Evolutionary conservation across 1,284 basidiomycete species (phyloP).

Genomic region (Austropuccinia psidii): DNA sequence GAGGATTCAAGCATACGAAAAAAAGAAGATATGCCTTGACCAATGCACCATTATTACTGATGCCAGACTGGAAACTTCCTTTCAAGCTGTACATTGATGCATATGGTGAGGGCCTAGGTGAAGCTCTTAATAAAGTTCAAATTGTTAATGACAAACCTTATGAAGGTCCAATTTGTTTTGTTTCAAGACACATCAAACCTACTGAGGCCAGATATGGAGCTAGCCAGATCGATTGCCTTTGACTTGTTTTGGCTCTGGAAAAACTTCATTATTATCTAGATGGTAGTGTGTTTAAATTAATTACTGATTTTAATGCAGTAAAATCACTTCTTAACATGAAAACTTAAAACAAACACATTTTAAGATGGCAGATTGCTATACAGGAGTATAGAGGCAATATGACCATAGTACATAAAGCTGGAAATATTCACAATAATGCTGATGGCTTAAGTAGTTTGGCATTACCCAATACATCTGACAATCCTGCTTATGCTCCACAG

Average conservation of each 20-base stretch:
- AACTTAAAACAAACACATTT: slow-evolving; percentile 1
- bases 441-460: not conserved
- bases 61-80: not conserved
- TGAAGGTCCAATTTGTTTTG: not conserved
- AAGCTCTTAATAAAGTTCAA: not conserved
- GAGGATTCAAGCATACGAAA: not conserved
- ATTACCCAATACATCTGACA: slow-evolving; percentile 6
- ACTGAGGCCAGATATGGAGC: slow-evolving; percentile 6
- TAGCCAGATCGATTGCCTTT: slow-evolving; percentile 2
- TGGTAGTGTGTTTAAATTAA: not conserved
- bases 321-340: slow-evolving; percentile 2
- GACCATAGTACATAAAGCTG: slow-evolving; percentile 11
- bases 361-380: too few relatives aligned
- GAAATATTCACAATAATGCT: not conserved
- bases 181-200: not conserved
- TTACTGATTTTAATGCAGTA: slow-evolving; percentile 11
- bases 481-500: not conserved
- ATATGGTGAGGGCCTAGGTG: not conserved
- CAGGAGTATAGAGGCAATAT: slow-evolving; percentile 26
- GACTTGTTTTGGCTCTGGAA: slow-evolving; percentile 5
- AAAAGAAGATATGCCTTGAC: not conserved
- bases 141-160: not conserved
- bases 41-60: not conserved
- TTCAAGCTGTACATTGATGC: slow-evolving; percentile 1
- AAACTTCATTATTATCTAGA: slow-evolving; percentile 27